Percentiles rank a stretch among this genome's conserved stretches.
phyloP scores from a whole-genome alignment of 495 filamentous ascomycete genomes.

The Venustampulla echinocandica region DNA sequence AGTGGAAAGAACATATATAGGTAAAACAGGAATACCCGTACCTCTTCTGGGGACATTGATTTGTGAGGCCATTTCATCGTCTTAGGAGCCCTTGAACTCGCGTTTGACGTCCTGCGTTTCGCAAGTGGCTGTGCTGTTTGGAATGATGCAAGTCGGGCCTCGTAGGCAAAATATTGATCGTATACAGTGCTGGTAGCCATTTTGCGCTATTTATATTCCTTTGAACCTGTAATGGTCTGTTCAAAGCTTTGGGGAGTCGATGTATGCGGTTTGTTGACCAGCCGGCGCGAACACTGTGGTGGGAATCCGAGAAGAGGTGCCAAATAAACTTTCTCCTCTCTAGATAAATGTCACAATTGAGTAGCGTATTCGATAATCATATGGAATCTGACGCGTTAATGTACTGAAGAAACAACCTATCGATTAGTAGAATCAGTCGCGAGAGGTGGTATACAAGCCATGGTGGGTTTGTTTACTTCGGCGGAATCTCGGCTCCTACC shows the following conservation, averaged over 20 bases:
- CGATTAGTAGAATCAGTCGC: no score
- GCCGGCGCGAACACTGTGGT: no score
- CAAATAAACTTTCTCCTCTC: no score
- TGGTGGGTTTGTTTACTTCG: not conserved
- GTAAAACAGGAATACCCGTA: constrained; percentile 29
- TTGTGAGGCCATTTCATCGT: constrained; percentile 69
- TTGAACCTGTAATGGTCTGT: no score
- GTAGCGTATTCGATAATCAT: no score
- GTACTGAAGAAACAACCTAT: no score
- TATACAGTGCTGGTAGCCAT: constrained; percentile 26
- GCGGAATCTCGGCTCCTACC: not conserved
- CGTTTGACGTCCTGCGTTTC: constrained; percentile 59
- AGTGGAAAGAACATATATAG: constrained; percentile 1
- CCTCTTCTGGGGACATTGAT: constrained; percentile 53
- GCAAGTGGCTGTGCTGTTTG: constrained; percentile 46
- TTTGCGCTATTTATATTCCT: not conserved
- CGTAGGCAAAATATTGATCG: constrained; percentile 47
- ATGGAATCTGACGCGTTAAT: no score
- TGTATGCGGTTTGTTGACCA: no score
- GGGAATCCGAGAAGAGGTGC: no score
- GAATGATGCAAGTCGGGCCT: constrained; percentile 71
- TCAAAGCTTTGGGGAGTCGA: no score
- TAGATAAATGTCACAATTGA: no score
- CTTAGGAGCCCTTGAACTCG: constrained; percentile 46
- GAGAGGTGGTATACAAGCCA: no score